Conservation (phyloP, 2,329 filamentous ascomycete genomes). For the Epichloe typhina region DNA sequence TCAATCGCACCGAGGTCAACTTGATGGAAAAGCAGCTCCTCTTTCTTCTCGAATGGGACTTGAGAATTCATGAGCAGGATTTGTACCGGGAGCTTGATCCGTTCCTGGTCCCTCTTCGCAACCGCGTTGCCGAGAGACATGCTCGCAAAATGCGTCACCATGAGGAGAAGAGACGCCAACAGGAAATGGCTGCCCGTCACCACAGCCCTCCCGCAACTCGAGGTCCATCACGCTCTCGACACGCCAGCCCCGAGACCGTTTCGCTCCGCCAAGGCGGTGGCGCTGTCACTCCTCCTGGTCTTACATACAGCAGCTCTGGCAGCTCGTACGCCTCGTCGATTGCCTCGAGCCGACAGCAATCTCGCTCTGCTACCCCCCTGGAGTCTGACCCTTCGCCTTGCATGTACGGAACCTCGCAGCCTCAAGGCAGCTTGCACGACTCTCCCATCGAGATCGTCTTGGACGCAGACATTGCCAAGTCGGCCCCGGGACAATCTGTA, state of each 20-base stretch:
- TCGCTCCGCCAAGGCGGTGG: slow-evolving; percentile 24
- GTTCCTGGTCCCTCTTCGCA: slow-evolving; percentile 77
- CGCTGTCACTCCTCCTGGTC: slow-evolving; percentile 31
- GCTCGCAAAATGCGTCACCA: slow-evolving; percentile 36
- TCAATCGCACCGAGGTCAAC: slow-evolving; percentile 92
- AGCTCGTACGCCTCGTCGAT: slow-evolving; percentile 36
- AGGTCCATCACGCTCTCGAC: slow-evolving; percentile 27
- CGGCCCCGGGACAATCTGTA: slow-evolving; percentile 11
- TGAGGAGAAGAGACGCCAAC: slow-evolving; percentile 30
- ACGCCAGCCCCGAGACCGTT: slow-evolving; percentile 27
- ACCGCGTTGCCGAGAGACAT: slow-evolving; percentile 38
- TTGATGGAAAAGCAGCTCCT: slow-evolving; percentile 99
- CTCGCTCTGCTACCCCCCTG: slow-evolving; percentile 41
- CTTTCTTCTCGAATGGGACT: slow-evolving; percentile 87
- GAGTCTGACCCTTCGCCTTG: slow-evolving; percentile 32
- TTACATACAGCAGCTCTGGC: slow-evolving; percentile 35
- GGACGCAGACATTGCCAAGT: slow-evolving; percentile 26
- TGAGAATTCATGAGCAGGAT: slow-evolving; percentile 72
- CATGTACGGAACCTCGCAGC: slow-evolving; percentile 19
- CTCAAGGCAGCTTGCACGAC: slow-evolving; percentile 31
- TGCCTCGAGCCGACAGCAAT: slow-evolving; percentile 34
- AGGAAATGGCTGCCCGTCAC: slow-evolving; percentile 26
- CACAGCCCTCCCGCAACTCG: slow-evolving; percentile 34
- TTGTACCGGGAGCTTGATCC: slow-evolving; percentile 76
- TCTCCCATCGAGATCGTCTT: slow-evolving; percentile 35